Evolutionary conservation across 192 early-diverging fungal species (phyloP).

Genomic region (Dimargaris cristalligena): DNA sequence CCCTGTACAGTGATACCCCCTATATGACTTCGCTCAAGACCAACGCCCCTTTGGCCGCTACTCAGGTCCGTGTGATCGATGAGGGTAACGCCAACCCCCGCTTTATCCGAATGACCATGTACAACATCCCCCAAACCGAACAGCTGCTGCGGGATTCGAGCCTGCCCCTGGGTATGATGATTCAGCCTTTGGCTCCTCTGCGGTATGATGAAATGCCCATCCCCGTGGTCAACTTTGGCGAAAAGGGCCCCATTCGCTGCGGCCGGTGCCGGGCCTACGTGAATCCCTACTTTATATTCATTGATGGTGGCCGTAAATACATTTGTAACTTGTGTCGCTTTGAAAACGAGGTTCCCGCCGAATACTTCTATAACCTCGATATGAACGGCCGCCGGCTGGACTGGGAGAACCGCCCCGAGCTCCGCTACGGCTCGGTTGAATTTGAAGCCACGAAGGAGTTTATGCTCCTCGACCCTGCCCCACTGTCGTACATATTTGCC

Average conservation of each 20-base stretch:
- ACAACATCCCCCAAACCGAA: slow-evolving; percentile 68
- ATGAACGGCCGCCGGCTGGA: slow-evolving; percentile 81
- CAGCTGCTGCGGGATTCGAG: slow-evolving; percentile 62
- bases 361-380: slow-evolving; percentile 90
- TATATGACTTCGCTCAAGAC: slow-evolving; percentile 58
- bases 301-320: slow-evolving; percentile 80
- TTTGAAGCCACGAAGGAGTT: slow-evolving; percentile 66
- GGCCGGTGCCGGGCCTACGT: slow-evolving; percentile 84
- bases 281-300: slow-evolving; percentile 77
- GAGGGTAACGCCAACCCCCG: slow-evolving; percentile 88
- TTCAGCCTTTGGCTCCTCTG: slow-evolving; percentile 83
- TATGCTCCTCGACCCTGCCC: slow-evolving; percentile 39
- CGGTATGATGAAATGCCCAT: slow-evolving; percentile 62
- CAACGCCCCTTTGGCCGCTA: slow-evolving; percentile 60
- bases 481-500: slow-evolving; percentile 72
- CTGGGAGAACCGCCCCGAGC: slow-evolving; percentile 68
- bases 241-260: slow-evolving; percentile 76
- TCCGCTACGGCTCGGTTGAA: slow-evolving; percentile 77
- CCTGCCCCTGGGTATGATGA: slow-evolving; percentile 69
- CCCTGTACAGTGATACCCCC: slow-evolving; percentile 34
- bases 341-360: slow-evolving; percentile 66
- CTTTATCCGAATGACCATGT: slow-evolving; percentile 77
- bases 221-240: slow-evolving; percentile 67
- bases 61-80: slow-evolving; percentile 67
- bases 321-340: slow-evolving; percentile 86